Evolutionary conservation across 805 yeast species (phyloP), one percentile per base, ranked within the genome.

Genomic region (Yarrowia alimentaria): DNA sequence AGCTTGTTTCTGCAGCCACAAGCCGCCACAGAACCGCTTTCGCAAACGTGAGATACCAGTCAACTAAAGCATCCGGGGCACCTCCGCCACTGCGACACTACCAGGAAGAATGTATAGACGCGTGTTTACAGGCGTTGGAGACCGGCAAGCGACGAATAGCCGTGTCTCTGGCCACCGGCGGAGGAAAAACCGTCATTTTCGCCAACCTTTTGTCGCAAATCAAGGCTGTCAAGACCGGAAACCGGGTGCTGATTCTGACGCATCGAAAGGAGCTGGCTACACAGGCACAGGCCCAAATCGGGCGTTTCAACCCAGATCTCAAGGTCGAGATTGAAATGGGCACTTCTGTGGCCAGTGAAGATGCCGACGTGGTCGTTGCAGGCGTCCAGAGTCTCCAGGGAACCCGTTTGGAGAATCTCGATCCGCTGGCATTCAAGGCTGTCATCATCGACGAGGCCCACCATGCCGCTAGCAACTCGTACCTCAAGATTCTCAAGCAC

Each of bases 401-500:
- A 12, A 57, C 66, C 0, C 63, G 93, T 37, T 65, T 86, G 14
- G 65, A 66, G 1, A 65, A 69, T 38, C 84, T 81, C 59, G 64
- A 77, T 51, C 83, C 90, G 0, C 42, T 51, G 2, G 76, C 77
- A n/a, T 83, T 75, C 67, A 83, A 86, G 61, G 71, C 89, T 24
- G 76, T 91, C 13, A 79, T 90, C 16, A 71, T 90, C 2, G 98
- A 90, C 66, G 98, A 90, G 63, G 94, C 96, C 31, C 98, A 90
- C 61, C 97, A 90, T 65, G 82, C 95, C 0, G 84, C 85, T 1
- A 88, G 96, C 0, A 61, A 64, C 12, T 73, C 89, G 1, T 91
- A 90, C 69, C 35, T 66, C 13, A 71, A 73, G 22, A 72, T 89
- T 1, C 62, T 87, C 48, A 63, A 70, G 3, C 72, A 85, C 59